Base-by-base conservation (phyloP, 352 stramenopile species). In the Peronospora farinosa region DNA sequence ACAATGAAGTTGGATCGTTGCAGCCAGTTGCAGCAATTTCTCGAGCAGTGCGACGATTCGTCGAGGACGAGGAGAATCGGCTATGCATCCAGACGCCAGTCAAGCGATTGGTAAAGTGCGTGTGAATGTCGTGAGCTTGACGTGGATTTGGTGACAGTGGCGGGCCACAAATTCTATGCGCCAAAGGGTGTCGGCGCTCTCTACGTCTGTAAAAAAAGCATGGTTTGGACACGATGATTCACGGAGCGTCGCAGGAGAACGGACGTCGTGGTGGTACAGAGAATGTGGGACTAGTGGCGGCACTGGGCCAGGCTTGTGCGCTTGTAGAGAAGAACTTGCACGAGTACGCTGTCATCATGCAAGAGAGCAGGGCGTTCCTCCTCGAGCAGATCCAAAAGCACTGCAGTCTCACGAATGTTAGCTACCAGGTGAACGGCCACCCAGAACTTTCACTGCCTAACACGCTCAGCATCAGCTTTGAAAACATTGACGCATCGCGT, bases 91-190 rank as follows among this genome's bases (percentile, higher is more conserved):
- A 4, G 96, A 99, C 69, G 96, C 96, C 7, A 97, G 92, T 23
- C 96, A 99, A 60, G 91, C 92, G 7, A 76, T 97, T 32, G 96
- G 96, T 25, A 99, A 99, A 65, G 77, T 98, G 17, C 82, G 67
- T 16, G 78, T 96, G 28, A 71, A 77, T 25, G 82, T 97, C 15
- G 54, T 84, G 5, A 65, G 7, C 69, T 95, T 5, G 71, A 76
- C 36, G 87, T 97, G 17, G 95, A 99, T 55, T 87, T 98, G 65
- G 67, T 99, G 17, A 98, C 94, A 0, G 64, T 99, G 30, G 95
- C 97, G 0, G 96, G 95, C 5, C 96, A 99, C 69, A 99, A 99
- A 67, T 82, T 98, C 49, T 98, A 98, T 48, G 95, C 92, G 5
- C 96, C 96, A 5, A 98, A 98, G 53, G 84, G 84, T 12, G 69